A percentile compares a stretch with the other conserved stretches of the same genome.
phyloP scores from a whole-genome alignment of 345 rosid species.

The Nasturtium officinale region DNA sequence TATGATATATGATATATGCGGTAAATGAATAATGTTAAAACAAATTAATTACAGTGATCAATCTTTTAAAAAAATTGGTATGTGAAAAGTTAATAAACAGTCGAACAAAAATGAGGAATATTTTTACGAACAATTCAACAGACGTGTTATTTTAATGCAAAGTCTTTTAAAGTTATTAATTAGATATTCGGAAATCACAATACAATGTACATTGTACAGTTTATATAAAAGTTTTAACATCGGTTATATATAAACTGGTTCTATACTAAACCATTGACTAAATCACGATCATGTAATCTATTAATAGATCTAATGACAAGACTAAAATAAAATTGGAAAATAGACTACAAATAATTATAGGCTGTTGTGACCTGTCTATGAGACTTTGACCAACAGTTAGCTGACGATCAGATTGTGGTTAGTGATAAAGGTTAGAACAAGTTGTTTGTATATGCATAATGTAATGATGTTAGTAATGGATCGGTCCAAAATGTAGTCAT shows the following conservation, averaged over 20 bases:
- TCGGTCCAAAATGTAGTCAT: conserved; percentile 13
- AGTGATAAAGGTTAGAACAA: neutral
- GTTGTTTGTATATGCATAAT: conserved; percentile 4
- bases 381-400: neutral
- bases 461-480: conserved; percentile 10
- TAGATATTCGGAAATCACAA: no score
- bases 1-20: neutral
- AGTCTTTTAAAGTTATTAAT: no score
- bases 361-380: neutral
- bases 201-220: no score
- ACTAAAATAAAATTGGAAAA: neutral
- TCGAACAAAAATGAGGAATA: neutral
- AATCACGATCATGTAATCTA: neutral
- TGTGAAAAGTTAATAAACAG: neutral
- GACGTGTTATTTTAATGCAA: neutral
- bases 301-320: neutral
- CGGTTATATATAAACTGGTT: neutral
- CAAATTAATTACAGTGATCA: neutral
- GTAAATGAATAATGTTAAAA: neutral
- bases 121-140: neutral
- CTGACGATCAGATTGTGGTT: neutral
- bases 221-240: neutral
- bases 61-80: neutral
- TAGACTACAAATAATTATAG: neutral
- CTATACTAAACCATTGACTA: neutral